A percentile compares a stretch with the other conserved stretches of the same genome.
phyloP scores from a whole-genome alignment of 2,329 filamentous ascomycete species.

The Trichoderma guizhouense region DNA sequence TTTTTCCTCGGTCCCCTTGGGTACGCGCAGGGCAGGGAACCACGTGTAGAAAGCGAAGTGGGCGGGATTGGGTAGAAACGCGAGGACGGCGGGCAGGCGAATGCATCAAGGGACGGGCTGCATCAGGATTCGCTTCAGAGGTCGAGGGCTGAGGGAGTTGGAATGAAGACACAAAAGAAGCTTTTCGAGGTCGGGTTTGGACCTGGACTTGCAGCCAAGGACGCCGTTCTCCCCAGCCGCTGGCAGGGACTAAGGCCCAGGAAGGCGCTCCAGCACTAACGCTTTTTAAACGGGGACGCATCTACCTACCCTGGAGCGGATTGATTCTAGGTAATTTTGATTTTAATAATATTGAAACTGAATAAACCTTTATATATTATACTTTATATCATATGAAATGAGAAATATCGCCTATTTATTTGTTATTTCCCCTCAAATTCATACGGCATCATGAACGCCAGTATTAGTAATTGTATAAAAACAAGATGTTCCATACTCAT shows the following conservation, averaged over 20 bases:
- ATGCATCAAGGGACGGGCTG: constrained; percentile 18
- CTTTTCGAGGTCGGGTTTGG: constrained; percentile 11
- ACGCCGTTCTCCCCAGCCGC: constrained; percentile 1
- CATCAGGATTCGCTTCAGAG: constrained; percentile 24
- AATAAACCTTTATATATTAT: neutral
- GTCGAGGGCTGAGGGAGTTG: neutral
- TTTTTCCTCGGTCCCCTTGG: neutral
- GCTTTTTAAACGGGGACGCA: neutral
- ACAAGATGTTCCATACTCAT: no score
- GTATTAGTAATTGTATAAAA: neutral
- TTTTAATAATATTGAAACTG: neutral
- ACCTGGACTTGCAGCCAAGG: constrained; percentile 10
- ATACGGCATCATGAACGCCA: neutral
- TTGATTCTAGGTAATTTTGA: neutral
- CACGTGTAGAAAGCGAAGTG: constrained; percentile 7
- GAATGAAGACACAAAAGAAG: constrained; percentile 14
- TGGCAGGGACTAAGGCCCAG: neutral
- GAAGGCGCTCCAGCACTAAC: neutral
- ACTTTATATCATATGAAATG: neutral
- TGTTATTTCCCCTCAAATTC: neutral
- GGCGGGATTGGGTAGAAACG: constrained; percentile 14
- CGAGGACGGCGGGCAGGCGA: neutral
- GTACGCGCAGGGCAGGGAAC: constrained; percentile 16
- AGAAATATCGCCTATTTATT: neutral
- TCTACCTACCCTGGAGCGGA: neutral